Percentiles rank a stretch among this genome's conserved stretches.
These are phyloP conservation scores for Krasilnikovozyma curviuscula DNA, from an alignment of 768 basidiomycete species.

Conservation along the genomic window DNA sequence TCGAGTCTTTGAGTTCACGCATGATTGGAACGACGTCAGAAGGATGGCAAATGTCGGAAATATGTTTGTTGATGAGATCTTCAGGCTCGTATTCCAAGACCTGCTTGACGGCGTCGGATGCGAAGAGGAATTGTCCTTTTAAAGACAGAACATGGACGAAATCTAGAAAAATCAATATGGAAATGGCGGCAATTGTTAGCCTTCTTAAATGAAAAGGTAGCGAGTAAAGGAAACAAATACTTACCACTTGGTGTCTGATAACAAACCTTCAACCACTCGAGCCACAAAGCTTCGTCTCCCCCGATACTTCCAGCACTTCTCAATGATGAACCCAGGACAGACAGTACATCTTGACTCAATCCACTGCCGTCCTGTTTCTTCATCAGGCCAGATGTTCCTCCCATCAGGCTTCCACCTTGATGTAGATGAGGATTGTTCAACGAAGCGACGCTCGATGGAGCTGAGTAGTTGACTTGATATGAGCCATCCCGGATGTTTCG, in stretches of 20 bases:
- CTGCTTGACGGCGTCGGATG: constrained; percentile 55
- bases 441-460: no score
- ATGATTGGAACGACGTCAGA: constrained; percentile 78
- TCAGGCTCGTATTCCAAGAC: constrained; percentile 72
- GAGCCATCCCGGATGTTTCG: constrained; percentile 59
- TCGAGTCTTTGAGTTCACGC: constrained; percentile 58
- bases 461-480: constrained; percentile 47
- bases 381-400: no score
- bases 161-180: constrained; percentile 31
- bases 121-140: constrained; percentile 82
- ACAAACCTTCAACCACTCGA: constrained; percentile 13
- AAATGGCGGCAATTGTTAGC: no score
- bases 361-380: no score
- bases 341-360: no score
- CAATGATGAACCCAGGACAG: no score
- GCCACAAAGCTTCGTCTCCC: constrained; percentile 1
- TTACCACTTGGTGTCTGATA: no score
- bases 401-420: no score
- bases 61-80: constrained; percentile 57
- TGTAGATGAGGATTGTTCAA: constrained; percentile 9
- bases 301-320: no score
- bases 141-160: constrained; percentile 79
- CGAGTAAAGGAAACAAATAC: no score
- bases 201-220: no score
- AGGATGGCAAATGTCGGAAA: constrained; percentile 68